These are phyloP conservation scores for Phytophthora niederhauseri DNA, from an alignment of 352 stramenopile genomes.

Conservation along the genomic window DNA sequence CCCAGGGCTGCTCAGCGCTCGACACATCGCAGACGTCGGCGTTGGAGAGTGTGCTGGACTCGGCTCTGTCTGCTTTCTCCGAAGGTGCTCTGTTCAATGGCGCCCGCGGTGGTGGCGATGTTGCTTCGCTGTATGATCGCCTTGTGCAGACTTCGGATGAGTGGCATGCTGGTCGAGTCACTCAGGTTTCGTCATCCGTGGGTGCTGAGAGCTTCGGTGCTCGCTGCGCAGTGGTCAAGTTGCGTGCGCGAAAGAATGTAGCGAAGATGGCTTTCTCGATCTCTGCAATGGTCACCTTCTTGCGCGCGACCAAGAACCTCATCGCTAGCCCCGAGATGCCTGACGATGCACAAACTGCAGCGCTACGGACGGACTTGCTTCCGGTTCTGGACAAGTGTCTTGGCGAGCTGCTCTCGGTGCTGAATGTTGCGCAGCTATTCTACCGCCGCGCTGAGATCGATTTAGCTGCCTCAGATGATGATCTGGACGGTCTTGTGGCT, in stretches of 20 bases:
- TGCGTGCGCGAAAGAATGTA: slow-evolving; percentile 56
- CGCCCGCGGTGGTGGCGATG: slow-evolving; percentile 26
- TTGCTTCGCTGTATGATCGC: slow-evolving; percentile 58
- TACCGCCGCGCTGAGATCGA: slow-evolving; percentile 75
- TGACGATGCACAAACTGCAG: slow-evolving; percentile 29
- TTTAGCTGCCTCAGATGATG: slow-evolving; percentile 64
- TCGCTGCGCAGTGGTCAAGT: slow-evolving; percentile 68
- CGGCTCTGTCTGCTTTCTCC: slow-evolving; percentile 55
- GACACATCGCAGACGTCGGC: slow-evolving; percentile 47
- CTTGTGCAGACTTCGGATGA: slow-evolving; percentile 60
- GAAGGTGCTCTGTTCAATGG: slow-evolving; percentile 57
- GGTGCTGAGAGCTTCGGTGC: slow-evolving; percentile 58
- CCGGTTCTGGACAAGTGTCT: slow-evolving; percentile 49
- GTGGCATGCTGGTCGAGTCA: slow-evolving; percentile 45
- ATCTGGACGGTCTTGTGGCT: slow-evolving; percentile 66
- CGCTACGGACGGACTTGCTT: slow-evolving; percentile 38
- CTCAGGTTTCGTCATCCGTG: slow-evolving; percentile 23
- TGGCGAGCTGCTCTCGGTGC: slow-evolving; percentile 49
- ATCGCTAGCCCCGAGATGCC: slow-evolving; percentile 38
- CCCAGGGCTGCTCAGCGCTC: slow-evolving; percentile 43
- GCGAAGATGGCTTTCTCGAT: slow-evolving; percentile 62
- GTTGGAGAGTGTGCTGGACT: slow-evolving; percentile 68
- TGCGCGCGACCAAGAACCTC: slow-evolving; percentile 39
- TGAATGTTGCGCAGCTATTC: slow-evolving; percentile 64
- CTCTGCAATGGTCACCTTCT: slow-evolving; percentile 59